Evolutionary conservation across 345 rosid species (phyloP), one percentile per base, ranked within the genome.

Genomic region (Lepidium aucheri): DNA sequence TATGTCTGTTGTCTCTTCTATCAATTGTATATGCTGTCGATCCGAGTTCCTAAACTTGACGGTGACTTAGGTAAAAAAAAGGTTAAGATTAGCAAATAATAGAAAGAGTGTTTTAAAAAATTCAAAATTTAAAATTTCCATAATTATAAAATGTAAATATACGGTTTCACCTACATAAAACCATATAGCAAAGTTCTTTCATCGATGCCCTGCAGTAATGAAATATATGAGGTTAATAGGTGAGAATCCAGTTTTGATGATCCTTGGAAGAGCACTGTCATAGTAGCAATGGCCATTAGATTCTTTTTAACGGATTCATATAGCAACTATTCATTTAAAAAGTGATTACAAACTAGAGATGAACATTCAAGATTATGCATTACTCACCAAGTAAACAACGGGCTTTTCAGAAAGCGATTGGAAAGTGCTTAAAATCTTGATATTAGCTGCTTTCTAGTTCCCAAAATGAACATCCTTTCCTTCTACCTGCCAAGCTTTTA

Each of bases 361-460:
- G 44, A 40, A 16, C 18, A 32, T 53, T 55, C 42, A 60, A 45
- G 42, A 53, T 51, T 9, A 45, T 1, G 4, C 30, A 26, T 26
- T 26, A 26, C 81, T 72, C 53, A 94, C 99, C 87, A 94, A 75
- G 84, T 94, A 94, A 77, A 90, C 99, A 61, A 94, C 95, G 39
- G 96, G 95, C 80, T 94, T 94, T 47, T 96, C 99, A 20, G 95
- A 83, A 57, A 94, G 97, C 93, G 90, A 76, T 57, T 94, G 96
- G 78, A 94, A 94, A 42, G 93, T 83, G 76, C 90, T 90, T 63
- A 94, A 45, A 66, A 94, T 86, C 88, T 94, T 97, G 58, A 90
- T 78, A 50, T 88, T 96, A 80, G 95, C 91, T 65, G 97, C 82
- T 73, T 94, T 94, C 99, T 97, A 94, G 45, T 94, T 97, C 71